These are phyloP conservation scores for Metschnikowia amazonensis DNA, from an alignment of 805 yeast species.

Conservation along the genomic window DNA sequence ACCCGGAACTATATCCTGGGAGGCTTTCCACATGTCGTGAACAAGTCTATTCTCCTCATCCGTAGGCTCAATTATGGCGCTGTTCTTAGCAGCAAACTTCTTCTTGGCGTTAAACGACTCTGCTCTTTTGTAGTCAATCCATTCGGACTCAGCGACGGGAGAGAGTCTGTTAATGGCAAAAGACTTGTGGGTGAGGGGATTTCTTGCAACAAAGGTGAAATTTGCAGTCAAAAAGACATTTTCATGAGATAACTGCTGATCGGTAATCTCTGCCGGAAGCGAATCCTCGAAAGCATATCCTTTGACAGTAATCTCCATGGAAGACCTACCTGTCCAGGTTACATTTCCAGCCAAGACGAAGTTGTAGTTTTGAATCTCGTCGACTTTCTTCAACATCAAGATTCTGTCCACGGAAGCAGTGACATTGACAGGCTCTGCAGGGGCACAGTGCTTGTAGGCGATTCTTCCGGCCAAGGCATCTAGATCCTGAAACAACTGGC, in stretches of 20 bases:
- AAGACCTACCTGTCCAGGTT: constrained; percentile 90
- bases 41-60: constrained; percentile 69
- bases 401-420: constrained; percentile 94
- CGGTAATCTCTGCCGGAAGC: constrained; percentile 51
- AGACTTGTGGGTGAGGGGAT: constrained; percentile 87
- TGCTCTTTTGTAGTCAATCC: constrained; percentile 82
- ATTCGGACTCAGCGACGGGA: constrained; percentile 71
- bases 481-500: constrained; percentile 89
- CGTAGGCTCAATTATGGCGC: constrained; percentile 58
- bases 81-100: constrained; percentile 68
- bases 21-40: constrained; percentile 66
- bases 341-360: constrained; percentile 86
- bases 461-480: constrained; percentile 94
- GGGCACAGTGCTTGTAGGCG: constrained; percentile 89
- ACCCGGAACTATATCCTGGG: constrained; percentile 16
- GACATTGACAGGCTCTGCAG: constrained; percentile 92
- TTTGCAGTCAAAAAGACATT: constrained; percentile 82
- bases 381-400: constrained; percentile 79
- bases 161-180: constrained; percentile 79
- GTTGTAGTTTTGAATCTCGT: constrained; percentile 69
- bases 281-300: constrained; percentile 72
- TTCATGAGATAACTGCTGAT: constrained; percentile 55
- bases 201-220: constrained; percentile 93
- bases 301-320: constrained; percentile 91
- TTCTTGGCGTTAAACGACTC: constrained; percentile 86